Conservation (phyloP, 2,329 filamentous ascomycete genomes). For the Aspergillus proliferans region DNA sequence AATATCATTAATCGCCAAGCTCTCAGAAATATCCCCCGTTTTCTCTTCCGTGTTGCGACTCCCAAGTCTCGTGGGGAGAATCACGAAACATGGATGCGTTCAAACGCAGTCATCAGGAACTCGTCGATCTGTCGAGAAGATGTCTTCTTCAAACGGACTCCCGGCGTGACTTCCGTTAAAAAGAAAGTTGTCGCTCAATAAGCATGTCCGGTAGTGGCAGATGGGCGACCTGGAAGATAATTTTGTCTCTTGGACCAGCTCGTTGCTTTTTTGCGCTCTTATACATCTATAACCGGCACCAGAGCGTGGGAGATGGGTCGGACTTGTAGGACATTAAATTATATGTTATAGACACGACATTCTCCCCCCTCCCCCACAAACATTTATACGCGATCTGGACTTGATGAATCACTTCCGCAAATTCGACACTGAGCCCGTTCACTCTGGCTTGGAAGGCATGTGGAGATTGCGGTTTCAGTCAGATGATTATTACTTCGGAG, state of each 20-base stretch:
- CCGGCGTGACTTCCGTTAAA: not conserved
- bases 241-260: conserved; percentile 13
- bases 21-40: not conserved
- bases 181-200: not conserved
- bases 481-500: conserved; percentile 9
- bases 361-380: conserved; percentile 4
- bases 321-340: conserved; percentile 10
- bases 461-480: conserved; percentile 1
- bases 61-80: not conserved
- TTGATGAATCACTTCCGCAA: conserved; percentile 10
- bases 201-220: conserved; percentile 8
- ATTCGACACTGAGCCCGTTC: conserved; percentile 2
- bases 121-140: not conserved
- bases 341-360: conserved; percentile 10
- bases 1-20: not conserved
- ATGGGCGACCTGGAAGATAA: conserved; percentile 5
- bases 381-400: conserved; percentile 12
- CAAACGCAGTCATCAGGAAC: not conserved
- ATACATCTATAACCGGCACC: conserved; percentile 15
- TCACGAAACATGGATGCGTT: not conserved
- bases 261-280: conserved; percentile 10
- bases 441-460: conserved; percentile 1
- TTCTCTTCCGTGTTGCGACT: not conserved
- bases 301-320: conserved; percentile 3
- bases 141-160: not conserved